These are phyloP conservation scores for Orbilia ellipsospora DNA, from an alignment of 2,329 filamentous ascomycete genomes.

Conservation along the genomic window DNA sequence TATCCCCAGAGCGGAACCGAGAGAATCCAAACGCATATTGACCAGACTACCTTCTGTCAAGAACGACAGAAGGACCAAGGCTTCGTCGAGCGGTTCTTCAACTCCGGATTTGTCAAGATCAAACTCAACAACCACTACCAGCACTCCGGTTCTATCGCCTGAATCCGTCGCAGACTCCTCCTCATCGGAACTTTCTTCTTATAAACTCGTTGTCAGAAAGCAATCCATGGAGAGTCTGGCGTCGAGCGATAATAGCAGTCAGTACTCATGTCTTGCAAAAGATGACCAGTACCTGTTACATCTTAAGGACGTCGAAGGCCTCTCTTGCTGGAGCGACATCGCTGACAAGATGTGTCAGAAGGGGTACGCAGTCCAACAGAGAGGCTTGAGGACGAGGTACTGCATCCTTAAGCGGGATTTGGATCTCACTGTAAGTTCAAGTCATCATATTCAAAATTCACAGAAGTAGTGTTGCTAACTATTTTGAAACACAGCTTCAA, in stretches of 20 bases:
- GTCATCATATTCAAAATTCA: background rate
- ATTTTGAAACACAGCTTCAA: slow-evolving; percentile 34
- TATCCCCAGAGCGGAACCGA: slow-evolving; percentile 34
- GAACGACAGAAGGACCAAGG: slow-evolving; percentile 46
- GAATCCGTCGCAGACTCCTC: slow-evolving; percentile 32
- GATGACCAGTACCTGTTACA: slow-evolving; percentile 52
- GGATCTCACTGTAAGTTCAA: slow-evolving; percentile 40
- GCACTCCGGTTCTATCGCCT: slow-evolving; percentile 44
- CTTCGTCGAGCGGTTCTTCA: slow-evolving; percentile 37
- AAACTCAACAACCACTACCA: slow-evolving; percentile 48
- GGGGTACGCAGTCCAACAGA: slow-evolving; percentile 40
- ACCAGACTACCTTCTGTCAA: slow-evolving; percentile 49
- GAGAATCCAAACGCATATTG: slow-evolving; percentile 39
- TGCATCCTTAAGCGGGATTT: slow-evolving; percentile 53
- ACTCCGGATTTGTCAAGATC: slow-evolving; percentile 52
- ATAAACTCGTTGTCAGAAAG: slow-evolving; percentile 49
- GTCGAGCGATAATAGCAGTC: slow-evolving; percentile 53
- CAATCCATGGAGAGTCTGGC: slow-evolving; percentile 53
- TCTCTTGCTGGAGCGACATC: slow-evolving; percentile 51
- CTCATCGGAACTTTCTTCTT: slow-evolving; percentile 44
- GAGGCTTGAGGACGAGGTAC: slow-evolving; percentile 50
- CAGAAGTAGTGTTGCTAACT: slow-evolving; percentile 11
- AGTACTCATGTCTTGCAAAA: slow-evolving; percentile 50
- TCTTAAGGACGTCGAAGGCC: slow-evolving; percentile 50
- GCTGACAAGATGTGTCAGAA: slow-evolving; percentile 45